phyloP scores from a whole-genome alignment of 202 grass and related monocot species.

The Zizania palustris region DNA sequence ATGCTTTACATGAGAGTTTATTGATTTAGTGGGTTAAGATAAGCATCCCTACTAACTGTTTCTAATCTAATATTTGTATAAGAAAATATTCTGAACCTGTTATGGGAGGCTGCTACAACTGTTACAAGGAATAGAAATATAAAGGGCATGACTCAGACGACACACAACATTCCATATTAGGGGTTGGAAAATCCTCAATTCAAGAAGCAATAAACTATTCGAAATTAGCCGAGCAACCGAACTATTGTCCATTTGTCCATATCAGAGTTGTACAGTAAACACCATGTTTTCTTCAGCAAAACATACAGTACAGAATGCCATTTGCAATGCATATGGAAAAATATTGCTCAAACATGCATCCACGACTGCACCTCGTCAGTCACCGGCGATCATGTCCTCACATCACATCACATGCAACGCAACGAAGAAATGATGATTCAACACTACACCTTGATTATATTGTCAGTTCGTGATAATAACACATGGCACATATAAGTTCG shows the following conservation, averaged over 20 bases:
- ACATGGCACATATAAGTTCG: no score
- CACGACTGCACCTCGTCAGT: neutral
- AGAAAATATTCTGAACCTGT: neutral
- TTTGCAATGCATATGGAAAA: neutral
- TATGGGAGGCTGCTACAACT: neutral
- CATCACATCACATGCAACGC: neutral
- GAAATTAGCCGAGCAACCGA: neutral
- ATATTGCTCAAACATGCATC: neutral
- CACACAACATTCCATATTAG: neutral
- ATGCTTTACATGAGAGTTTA: conserved; percentile 21
- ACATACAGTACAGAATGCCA: neutral
- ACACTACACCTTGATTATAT: no score
- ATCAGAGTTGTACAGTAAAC: neutral
- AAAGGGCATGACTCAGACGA: neutral
- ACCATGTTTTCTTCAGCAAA: neutral
- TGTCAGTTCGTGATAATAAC: no score
- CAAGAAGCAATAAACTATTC: neutral
- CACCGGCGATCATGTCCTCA: neutral
- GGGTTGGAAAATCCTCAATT: neutral
- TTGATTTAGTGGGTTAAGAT: neutral
- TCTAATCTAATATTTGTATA: neutral
- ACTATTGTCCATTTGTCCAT: neutral
- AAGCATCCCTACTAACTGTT: conserved; percentile 22
- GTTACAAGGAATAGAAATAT: neutral
- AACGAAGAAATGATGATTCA: no score